Evolutionary conservation across 352 stramenopile genomes (phyloP).

Genomic region (Phytophthora idaei): DNA sequence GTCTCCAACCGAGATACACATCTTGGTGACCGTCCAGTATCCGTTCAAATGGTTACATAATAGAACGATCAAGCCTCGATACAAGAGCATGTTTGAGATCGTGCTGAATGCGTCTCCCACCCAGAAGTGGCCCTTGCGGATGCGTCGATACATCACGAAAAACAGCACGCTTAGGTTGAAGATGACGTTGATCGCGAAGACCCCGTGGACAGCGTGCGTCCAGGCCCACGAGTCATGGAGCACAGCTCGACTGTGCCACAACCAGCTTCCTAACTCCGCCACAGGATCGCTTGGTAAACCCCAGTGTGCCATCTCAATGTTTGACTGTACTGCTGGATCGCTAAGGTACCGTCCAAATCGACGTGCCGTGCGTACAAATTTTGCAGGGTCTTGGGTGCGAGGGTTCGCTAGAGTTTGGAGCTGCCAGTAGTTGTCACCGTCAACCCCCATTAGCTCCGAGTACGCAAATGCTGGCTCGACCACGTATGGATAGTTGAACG

Average conservation of each 20-base stretch:
- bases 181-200: slow-evolving; percentile 32
- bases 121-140: slow-evolving; percentile 37
- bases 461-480: slow-evolving; percentile 23
- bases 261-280: slow-evolving; percentile 23
- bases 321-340: slow-evolving; percentile 41
- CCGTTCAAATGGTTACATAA: slow-evolving; percentile 40
- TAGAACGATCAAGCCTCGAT: slow-evolving; percentile 36
- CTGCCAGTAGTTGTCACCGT: slow-evolving; percentile 30
- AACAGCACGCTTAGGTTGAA: slow-evolving; percentile 35
- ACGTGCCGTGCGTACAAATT: slow-evolving; percentile 31
- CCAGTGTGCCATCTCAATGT: slow-evolving; percentile 40
- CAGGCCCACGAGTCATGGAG: slow-evolving; percentile 53
- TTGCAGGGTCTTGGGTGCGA: slow-evolving; percentile 18
- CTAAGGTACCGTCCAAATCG: slow-evolving; percentile 41
- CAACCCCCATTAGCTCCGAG: slow-evolving; percentile 17
- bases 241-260: slow-evolving; percentile 32
- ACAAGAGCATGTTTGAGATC: slow-evolving; percentile 36
- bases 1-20: slow-evolving; percentile 26
- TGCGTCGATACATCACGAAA: slow-evolving; percentile 39
- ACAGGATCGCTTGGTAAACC: slow-evolving; percentile 24
- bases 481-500: slow-evolving; percentile 38
- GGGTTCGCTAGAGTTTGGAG: slow-evolving; percentile 22
- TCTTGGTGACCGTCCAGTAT: slow-evolving; percentile 41
- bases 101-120: slow-evolving; percentile 45
- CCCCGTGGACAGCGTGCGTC: slow-evolving; percentile 38